Conservation (phyloP, 768 basidiomycete species). For the Boletus coccyginus region DNA sequence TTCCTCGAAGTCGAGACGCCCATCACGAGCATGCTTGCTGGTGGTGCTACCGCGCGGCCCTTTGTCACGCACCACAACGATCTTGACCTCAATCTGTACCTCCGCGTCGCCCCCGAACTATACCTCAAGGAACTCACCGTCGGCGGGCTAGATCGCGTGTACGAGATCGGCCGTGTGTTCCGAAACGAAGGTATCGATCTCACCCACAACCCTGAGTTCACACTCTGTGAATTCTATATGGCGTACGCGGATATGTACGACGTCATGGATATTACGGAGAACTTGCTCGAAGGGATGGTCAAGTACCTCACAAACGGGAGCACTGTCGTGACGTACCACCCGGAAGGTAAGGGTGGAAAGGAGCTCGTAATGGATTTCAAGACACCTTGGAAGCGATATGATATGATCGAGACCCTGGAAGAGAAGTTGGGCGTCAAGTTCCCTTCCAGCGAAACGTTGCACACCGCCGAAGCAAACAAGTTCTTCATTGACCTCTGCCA, state of each 20-base stretch:
- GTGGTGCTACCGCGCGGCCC: conserved; percentile 98
- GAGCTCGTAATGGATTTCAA: conserved; percentile 80
- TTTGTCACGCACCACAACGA: conserved; percentile 99
- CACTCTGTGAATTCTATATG: conserved; percentile 99
- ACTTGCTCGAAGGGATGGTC: conserved; percentile 86
- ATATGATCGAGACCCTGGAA: conserved; percentile 97
- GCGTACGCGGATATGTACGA: conserved; percentile 99
- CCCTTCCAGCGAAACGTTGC: conserved; percentile 88
- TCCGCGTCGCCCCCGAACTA: conserved; percentile 96
- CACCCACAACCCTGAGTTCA: conserved; percentile 99
- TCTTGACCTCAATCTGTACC: conserved; percentile 91
- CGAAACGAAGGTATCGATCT: conserved; percentile 98
- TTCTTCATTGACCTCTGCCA: conserved; percentile 81
- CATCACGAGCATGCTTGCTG: conserved; percentile 94
- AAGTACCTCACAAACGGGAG: conserved; percentile 78
- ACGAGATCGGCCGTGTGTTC: conserved; percentile 98
- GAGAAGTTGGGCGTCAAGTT: conserved; percentile 90
- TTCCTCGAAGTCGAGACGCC: conserved; percentile 99
- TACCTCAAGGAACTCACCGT: conserved; percentile 98
- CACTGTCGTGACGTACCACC: conserved; percentile 82
- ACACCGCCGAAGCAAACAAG: conserved; percentile 83
- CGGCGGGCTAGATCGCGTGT: conserved; percentile 96
- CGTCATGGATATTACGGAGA: conserved; percentile 95
- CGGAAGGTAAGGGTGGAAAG: conserved; percentile 86
- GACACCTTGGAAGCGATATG: conserved; percentile 96